Evolutionary conservation across 2,329 filamentous ascomycete genomes (phyloP).

Genomic region (Pseudomassariella vexata): DNA sequence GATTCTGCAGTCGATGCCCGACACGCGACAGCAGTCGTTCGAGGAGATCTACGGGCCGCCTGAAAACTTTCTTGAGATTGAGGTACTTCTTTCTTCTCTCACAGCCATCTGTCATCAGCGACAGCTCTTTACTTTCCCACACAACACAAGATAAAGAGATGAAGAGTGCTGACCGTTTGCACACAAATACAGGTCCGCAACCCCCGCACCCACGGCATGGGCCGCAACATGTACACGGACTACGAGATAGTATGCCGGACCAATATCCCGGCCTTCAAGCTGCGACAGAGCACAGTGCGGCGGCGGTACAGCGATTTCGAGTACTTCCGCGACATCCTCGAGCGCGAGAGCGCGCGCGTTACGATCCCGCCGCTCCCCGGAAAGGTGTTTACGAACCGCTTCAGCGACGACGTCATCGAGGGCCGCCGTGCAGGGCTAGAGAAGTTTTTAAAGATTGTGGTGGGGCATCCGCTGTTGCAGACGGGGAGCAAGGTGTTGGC

Average conservation of each 20-base stretch:
- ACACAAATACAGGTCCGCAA: slow-evolving; percentile 70
- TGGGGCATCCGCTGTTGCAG: slow-evolving; percentile 91
- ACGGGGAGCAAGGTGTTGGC: slow-evolving; percentile 96
- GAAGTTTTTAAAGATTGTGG: slow-evolving; percentile 95
- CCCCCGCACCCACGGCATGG: slow-evolving; percentile 89
- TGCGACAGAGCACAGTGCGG: slow-evolving; percentile 80
- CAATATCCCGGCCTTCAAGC: slow-evolving; percentile 98
- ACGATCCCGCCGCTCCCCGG: slow-evolving; percentile 93
- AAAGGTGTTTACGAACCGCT: slow-evolving; percentile 96
- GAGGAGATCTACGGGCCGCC: slow-evolving; percentile 98
- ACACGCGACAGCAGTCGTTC: slow-evolving; percentile 85
- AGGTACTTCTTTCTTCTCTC: slow-evolving; percentile 50
- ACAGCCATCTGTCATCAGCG: slow-evolving; percentile 2
- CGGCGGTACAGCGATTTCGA: slow-evolving; percentile 97
- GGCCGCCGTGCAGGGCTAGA: slow-evolving; percentile 82
- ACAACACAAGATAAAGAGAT: background rate
- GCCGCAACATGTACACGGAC: slow-evolving; percentile 95
- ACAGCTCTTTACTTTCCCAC: background rate
- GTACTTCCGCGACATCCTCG: slow-evolving; percentile 96
- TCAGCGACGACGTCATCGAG: slow-evolving; percentile 98
- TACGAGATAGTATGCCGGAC: slow-evolving; percentile 97
- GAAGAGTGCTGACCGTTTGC: background rate
- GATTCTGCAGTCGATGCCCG: slow-evolving; percentile 61
- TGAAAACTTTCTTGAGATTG: slow-evolving; percentile 98
- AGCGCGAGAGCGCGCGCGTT: slow-evolving; percentile 88